Percentiles rank a stretch among this genome's conserved stretches.
phyloP scores from a whole-genome alignment of 495 filamentous ascomycete species.

The Antarctomyces pellizariae region DNA sequence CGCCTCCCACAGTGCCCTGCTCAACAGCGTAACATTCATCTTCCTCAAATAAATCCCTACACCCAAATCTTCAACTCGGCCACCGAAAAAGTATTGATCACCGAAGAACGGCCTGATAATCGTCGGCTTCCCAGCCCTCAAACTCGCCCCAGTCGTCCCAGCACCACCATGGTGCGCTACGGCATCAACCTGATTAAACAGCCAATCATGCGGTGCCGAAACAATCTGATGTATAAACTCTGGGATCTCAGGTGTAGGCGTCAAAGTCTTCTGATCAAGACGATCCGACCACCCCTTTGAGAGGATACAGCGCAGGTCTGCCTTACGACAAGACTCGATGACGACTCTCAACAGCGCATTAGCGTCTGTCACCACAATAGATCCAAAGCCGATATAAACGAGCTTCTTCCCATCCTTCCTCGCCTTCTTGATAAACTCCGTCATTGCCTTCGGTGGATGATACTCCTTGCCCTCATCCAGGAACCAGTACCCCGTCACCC shows the following conservation, averaged over 20 bases:
- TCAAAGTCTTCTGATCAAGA: slow-evolving; percentile 20
- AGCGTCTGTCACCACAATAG: slow-evolving; percentile 83
- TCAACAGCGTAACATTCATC: slow-evolving; percentile 62
- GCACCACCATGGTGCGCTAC: slow-evolving; percentile 88
- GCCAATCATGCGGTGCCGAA: slow-evolving; percentile 87
- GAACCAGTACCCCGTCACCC: slow-evolving; percentile 96
- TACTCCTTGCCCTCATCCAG: slow-evolving; percentile 49
- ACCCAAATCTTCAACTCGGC: slow-evolving; percentile 70
- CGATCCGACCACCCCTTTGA: slow-evolving; percentile 99
- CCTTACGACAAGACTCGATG: slow-evolving; percentile 73
- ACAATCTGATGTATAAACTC: slow-evolving; percentile 69
- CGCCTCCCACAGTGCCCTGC: slow-evolving; percentile 74
- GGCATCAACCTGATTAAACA: slow-evolving; percentile 84
- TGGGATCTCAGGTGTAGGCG: slow-evolving; percentile 48
- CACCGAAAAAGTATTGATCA: slow-evolving; percentile 91
- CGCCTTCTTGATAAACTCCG: slow-evolving; percentile 58
- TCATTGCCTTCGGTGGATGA: slow-evolving; percentile 47
- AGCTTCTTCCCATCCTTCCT: slow-evolving; percentile 67
- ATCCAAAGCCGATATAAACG: slow-evolving; percentile 93
- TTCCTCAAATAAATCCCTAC: slow-evolving; percentile 81
- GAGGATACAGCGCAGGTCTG: slow-evolving; percentile 83
- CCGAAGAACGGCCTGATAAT: slow-evolving; percentile 96
- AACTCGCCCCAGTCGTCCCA: slow-evolving; percentile 83
- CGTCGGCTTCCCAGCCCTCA: slow-evolving; percentile 79
- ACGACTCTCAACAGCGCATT: slow-evolving; percentile 71